Evolutionary conservation across 139 green algal genomes (phyloP), one percentile per base, ranked within the genome.

Genomic region (Tetradesmus obliquus): DNA sequence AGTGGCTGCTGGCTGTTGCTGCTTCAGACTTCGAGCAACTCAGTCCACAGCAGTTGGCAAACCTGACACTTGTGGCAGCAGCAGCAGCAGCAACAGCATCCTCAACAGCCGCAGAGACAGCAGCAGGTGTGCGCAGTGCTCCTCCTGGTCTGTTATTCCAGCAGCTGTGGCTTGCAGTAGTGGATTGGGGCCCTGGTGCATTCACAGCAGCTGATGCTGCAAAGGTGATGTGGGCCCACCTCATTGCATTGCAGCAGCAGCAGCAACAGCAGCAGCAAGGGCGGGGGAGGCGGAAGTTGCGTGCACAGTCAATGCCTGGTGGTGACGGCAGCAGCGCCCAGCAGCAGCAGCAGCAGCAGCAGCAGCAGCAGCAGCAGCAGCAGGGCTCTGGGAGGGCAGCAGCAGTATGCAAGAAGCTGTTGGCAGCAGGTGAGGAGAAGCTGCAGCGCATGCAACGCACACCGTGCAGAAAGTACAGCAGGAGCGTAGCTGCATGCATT

Each of bases 31-130:
- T 90, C 1, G 86, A 90, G 7, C 71, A 83, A 53, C n/a, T 90
- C 3, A 90, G 66, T 7, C 86, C 86, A 57, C 86, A 90, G 86
- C 86, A 90, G 69, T 71, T 90, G 6, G 86, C 71, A 32, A 84
- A 71, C 53, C 19, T 60, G 51, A 15, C 55, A 7, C 69, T 84
- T 24, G 71, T 72, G 57, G 82, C 82, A 69, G 82, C 82, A 87
- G 54, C 80, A n/a, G 80, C 81, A 45, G 81, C 54, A 62, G 81
- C 4, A 69, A 3, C 19, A 9, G 86, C 17, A 15, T 15, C 32
- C 54, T 19, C 17, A 60, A 19, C 69, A 66, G 66, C 45, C 54
- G 20, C 6, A 9, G 7, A 2, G 10, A 51, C 51, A 55, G 32
- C 69, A 45, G 57, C 84, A 45, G 60, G 20, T 22, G 86, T 55